Evolutionary conservation across 768 basidiomycete species (phyloP).

Genomic region (Collybiopsis luxurians): DNA sequence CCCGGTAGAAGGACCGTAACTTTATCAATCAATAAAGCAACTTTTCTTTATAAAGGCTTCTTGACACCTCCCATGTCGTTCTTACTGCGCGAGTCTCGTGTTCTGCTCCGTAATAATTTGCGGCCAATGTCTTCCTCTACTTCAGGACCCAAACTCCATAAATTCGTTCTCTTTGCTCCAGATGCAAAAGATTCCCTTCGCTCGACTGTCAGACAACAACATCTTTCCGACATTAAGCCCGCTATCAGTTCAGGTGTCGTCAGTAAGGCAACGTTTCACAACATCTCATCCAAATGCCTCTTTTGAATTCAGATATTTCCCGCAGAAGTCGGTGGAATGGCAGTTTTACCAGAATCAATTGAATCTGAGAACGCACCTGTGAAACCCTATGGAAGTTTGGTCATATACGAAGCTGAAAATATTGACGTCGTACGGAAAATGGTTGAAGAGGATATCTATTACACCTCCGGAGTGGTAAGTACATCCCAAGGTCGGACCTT

Average conservation of each 20-base stretch:
- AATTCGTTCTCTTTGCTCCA: constrained; percentile 54
- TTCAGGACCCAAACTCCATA: constrained; percentile 17
- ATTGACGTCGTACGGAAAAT: constrained; percentile 24
- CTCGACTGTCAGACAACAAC: constrained; percentile 41
- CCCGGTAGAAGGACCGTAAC: no score
- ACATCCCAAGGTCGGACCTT: not conserved
- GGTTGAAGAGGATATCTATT: constrained; percentile 11
- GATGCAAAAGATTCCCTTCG: constrained; percentile 50
- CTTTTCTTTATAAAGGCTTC: no score
- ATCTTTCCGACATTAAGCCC: constrained; percentile 37
- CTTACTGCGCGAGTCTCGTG: constrained; percentile 34
- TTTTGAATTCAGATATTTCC: not conserved
- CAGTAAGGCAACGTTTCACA: constrained; percentile 25
- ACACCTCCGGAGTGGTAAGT: constrained; percentile 13
- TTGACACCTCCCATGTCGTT: no score
- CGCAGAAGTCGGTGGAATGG: constrained; percentile 37
- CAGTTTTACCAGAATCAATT: constrained; percentile 38
- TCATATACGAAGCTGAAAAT: constrained; percentile 38
- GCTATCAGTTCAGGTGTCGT: constrained; percentile 38
- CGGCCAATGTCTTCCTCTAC: not conserved
- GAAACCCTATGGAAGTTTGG: constrained; percentile 40
- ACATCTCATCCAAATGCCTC: not conserved
- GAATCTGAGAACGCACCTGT: constrained; percentile 22
- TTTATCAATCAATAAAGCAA: no score
- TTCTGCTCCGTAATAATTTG: constrained; percentile 7